A percentile compares a stretch with the other conserved stretches of the same genome.
These are phyloP conservation scores for Rhizoclosmatium sp. DNA, from an alignment of 192 early-diverging fungal species.

Conservation along the genomic window DNA sequence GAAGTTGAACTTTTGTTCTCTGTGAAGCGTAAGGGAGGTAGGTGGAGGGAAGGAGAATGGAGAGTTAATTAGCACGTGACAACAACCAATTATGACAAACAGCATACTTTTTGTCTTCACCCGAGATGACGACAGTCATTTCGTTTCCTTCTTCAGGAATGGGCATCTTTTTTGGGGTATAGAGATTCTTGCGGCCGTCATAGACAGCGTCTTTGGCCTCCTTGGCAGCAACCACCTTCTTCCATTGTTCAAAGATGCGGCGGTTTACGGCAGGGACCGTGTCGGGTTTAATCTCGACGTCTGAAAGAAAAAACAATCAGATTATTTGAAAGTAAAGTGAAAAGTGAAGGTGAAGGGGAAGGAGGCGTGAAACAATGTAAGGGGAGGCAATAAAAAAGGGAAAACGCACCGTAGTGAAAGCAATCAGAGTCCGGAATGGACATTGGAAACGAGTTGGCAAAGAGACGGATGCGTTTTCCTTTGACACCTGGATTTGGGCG, in stretches of 20 bases:
- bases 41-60: not conserved
- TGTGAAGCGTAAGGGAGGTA: not conserved
- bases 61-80: no score
- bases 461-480: conserved; percentile 27
- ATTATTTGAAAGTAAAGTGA: no score
- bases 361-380: not conserved
- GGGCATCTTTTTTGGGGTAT: conserved; percentile 30
- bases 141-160: conserved; percentile 19
- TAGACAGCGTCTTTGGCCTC: conserved; percentile 19
- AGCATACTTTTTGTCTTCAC: conserved; percentile 6
- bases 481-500: conserved; percentile 4
- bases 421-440: conserved; percentile 34
- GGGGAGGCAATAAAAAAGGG: not conserved
- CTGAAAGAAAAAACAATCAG: not conserved
- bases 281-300: conserved; percentile 38
- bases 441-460: conserved; percentile 35
- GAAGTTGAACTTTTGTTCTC: conserved; percentile 21
- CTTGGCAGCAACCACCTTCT: conserved; percentile 1
- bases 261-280: conserved; percentile 31
- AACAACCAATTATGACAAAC: not conserved
- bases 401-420: conserved; percentile 22
- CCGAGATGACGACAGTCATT: not conserved
- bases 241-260: conserved; percentile 37
- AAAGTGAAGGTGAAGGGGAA: not conserved
- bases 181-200: conserved; percentile 40